These are phyloP conservation scores for Tieghemostelium lacteum DNA, from an alignment of 78 protist species.

Conservation along the genomic window DNA sequence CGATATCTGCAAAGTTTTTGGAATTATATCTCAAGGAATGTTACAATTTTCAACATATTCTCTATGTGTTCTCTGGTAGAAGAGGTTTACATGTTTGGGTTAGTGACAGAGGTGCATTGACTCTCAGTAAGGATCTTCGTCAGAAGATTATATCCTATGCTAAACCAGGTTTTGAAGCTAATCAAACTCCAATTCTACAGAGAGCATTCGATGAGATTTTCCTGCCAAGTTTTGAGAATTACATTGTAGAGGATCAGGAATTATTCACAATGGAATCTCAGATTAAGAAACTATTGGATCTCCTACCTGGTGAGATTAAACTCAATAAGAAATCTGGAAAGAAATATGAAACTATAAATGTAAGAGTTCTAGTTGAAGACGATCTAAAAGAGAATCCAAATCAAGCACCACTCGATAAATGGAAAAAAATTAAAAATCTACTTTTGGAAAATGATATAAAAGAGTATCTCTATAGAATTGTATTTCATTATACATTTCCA, in stretches of 20 bases:
- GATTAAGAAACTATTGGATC: constrained; percentile 3
- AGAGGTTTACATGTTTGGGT: constrained; percentile 99
- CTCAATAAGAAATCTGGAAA: background rate
- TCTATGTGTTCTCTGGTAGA: constrained; percentile 98
- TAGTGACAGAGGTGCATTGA: constrained; percentile 92
- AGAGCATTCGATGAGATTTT: constrained; percentile 22
- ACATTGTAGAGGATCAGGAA: constrained; percentile 48
- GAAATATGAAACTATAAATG: background rate
- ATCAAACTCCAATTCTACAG: background rate
- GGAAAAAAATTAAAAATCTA: constrained; percentile 21
- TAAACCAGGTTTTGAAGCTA: background rate
- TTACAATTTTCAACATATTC: constrained; percentile 92
- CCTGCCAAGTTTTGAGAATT: constrained; percentile 53
- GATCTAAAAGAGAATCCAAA: background rate
- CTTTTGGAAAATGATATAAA: background rate
- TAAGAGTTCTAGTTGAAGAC: background rate
- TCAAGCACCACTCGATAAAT: background rate
- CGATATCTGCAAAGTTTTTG: constrained; percentile 85
- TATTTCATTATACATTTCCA: constrained; percentile 90
- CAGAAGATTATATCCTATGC: constrained; percentile 88
- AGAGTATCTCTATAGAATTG: constrained; percentile 73
- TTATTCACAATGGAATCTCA: constrained; percentile 35
- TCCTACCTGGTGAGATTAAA: background rate
- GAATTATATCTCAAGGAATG: constrained; percentile 75
- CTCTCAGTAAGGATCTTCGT: constrained; percentile 83